Conservation (phyloP, 345 rosid species). For the Salix udensis region DNA sequence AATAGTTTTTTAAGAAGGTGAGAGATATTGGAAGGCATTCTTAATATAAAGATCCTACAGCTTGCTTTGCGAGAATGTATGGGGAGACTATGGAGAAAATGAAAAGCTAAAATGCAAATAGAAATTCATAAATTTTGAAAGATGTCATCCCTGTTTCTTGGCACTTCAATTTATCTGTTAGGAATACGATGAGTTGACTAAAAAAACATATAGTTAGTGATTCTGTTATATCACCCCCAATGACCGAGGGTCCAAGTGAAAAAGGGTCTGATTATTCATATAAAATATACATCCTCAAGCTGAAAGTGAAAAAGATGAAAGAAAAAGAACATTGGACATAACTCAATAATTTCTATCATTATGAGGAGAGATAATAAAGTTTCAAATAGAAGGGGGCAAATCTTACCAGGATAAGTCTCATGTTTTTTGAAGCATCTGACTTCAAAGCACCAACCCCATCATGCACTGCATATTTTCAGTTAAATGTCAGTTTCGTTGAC, state of each 20-base stretch:
- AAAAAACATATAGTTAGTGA: not conserved
- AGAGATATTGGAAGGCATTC: not conserved
- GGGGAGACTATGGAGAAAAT: no score
- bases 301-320: not conserved
- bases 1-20: not conserved
- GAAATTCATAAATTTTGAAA: not conserved
- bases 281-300: not conserved
- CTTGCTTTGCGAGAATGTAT: no score
- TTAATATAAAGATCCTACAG: no score
- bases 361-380: not conserved
- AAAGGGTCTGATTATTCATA: not conserved
- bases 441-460: not conserved
- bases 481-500: not conserved
- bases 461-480: not conserved
- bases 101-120: not conserved
- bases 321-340: not conserved
- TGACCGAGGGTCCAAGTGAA: no score
- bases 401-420: not conserved
- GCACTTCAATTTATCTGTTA: not conserved
- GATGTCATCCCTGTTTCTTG: not conserved
- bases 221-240: not conserved
- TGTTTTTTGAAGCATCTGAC: not conserved
- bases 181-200: not conserved
- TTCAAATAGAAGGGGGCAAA: not conserved
- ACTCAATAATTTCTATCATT: not conserved